Conservation (phyloP, 1,139 yeast genomes). For the Pichia sp. region DNA sequence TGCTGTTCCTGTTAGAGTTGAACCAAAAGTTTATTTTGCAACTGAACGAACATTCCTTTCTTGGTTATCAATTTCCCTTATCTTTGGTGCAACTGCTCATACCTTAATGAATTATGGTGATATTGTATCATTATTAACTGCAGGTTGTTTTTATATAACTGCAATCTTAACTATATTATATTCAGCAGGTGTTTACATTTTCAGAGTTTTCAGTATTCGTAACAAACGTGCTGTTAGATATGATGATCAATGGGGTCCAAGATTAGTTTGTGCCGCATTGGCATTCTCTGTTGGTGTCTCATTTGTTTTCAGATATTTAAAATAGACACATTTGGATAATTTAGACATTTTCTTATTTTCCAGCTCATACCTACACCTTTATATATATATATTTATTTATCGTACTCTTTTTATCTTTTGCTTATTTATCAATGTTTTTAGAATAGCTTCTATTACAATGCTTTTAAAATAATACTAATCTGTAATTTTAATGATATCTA, state of each 20-base stretch:
- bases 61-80: constrained; percentile 70
- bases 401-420: background rate
- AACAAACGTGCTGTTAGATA: constrained; percentile 75
- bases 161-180: constrained; percentile 69
- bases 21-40: constrained; percentile 81
- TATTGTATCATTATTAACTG: constrained; percentile 65
- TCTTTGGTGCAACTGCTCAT: constrained; percentile 68
- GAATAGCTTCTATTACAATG: too few relatives aligned
- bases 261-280: constrained; percentile 67
- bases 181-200: constrained; percentile 68
- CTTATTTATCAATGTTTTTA: background rate
- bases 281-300: constrained; percentile 69
- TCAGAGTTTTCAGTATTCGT: constrained; percentile 80
- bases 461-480: too few relatives aligned
- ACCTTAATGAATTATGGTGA: constrained; percentile 67
- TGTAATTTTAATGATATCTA: too few relatives aligned
- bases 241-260: constrained; percentile 86
- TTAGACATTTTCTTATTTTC: too few relatives aligned
- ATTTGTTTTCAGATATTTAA: constrained; percentile 47
- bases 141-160: constrained; percentile 81
- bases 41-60: constrained; percentile 75
- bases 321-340: constrained; percentile 4
- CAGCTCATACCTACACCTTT: background rate
- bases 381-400: background rate
- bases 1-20: constrained; percentile 73